Conservation (phyloP, 768 basidiomycete species). For the Mycena indigotica region DNA sequence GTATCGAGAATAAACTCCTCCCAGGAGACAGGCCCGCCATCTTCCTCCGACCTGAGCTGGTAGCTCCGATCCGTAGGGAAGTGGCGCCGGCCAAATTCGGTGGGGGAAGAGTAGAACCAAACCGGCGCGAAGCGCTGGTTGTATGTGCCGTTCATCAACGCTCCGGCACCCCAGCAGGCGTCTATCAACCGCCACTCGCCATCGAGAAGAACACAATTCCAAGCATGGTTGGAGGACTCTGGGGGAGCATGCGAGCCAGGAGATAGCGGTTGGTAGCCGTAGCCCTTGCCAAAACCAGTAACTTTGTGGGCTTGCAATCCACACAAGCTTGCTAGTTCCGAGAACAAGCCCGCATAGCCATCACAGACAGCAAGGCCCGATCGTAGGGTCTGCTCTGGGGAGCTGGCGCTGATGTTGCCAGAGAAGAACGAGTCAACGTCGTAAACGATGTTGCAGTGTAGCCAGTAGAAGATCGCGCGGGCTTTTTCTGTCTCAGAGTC, state of each 20-base stretch:
- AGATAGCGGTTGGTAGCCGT: slow-evolving; percentile 38
- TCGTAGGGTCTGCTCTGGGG: slow-evolving; percentile 40
- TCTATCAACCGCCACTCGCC: slow-evolving; percentile 51
- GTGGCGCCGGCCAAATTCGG: slow-evolving; percentile 47
- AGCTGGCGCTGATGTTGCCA: slow-evolving; percentile 39
- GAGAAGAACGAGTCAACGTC: slow-evolving; percentile 47
- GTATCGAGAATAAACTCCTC: slow-evolving; percentile 47
- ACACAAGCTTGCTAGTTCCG: slow-evolving; percentile 38
- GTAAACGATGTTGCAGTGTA: slow-evolving; percentile 50
- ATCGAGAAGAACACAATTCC: slow-evolving; percentile 49
- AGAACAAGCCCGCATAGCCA: slow-evolving; percentile 50
- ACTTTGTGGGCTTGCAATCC: slow-evolving; percentile 45
- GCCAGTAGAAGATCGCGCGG: slow-evolving; percentile 49
- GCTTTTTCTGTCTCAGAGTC: slow-evolving; percentile 46
- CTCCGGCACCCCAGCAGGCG: slow-evolving; percentile 53
- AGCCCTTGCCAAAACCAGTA: slow-evolving; percentile 50
- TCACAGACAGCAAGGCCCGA: slow-evolving; percentile 53
- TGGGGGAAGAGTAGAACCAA: slow-evolving; percentile 46
- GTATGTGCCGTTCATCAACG: slow-evolving; percentile 37
- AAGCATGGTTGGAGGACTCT: slow-evolving; percentile 46
- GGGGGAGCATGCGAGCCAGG: slow-evolving; percentile 39
- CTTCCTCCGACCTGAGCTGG: slow-evolving; percentile 42
- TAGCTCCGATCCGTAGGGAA: slow-evolving; percentile 47
- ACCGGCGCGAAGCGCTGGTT: slow-evolving; percentile 37
- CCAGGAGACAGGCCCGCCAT: slow-evolving; percentile 44